phyloP scores from a whole-genome alignment of 768 basidiomycete genomes.

The Amanita fuliginea region DNA sequence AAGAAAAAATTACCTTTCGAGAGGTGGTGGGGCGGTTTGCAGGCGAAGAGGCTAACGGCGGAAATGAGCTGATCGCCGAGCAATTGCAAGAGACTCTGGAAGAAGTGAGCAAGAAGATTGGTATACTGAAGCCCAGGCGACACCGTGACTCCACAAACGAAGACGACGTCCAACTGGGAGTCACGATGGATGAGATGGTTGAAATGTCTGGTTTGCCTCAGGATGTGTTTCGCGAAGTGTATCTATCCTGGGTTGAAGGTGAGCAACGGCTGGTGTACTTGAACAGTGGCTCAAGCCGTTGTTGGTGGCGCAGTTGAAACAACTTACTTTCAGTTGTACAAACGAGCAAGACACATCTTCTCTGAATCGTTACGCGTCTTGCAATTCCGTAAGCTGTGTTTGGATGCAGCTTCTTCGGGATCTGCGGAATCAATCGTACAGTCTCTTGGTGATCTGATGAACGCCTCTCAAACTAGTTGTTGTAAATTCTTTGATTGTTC shows the following conservation, averaged over 20 bases:
- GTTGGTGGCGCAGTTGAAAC: constrained; percentile 48
- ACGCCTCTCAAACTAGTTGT: constrained; percentile 69
- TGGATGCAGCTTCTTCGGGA: constrained; percentile 23
- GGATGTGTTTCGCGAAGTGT: constrained; percentile 50
- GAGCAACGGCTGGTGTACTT: constrained; percentile 11
- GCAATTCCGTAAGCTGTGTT: constrained; percentile 60
- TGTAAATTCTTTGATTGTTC: constrained; percentile 64
- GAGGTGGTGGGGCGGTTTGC: constrained; percentile 53
- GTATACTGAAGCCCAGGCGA: constrained; percentile 37
- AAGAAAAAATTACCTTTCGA: constrained; percentile 51
- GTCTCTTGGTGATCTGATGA: constrained; percentile 63
- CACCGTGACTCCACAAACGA: constrained; percentile 3
- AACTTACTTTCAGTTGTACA: constrained; percentile 73
- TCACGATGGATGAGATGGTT: constrained; percentile 70
- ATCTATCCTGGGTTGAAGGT: constrained; percentile 77
- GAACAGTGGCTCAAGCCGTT: not conserved
- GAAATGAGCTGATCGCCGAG: constrained; percentile 33
- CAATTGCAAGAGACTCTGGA: constrained; percentile 36
- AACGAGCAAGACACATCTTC: constrained; percentile 72
- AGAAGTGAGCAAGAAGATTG: constrained; percentile 34
- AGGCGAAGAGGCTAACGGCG: constrained; percentile 25
- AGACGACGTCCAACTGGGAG: constrained; percentile 40
- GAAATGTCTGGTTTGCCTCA: constrained; percentile 44
- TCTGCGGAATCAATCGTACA: constrained; percentile 12
- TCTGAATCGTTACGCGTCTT: constrained; percentile 75